Base-by-base conservation (phyloP, 805 yeast genomes). In the Geotrichum ghanense region DNA sequence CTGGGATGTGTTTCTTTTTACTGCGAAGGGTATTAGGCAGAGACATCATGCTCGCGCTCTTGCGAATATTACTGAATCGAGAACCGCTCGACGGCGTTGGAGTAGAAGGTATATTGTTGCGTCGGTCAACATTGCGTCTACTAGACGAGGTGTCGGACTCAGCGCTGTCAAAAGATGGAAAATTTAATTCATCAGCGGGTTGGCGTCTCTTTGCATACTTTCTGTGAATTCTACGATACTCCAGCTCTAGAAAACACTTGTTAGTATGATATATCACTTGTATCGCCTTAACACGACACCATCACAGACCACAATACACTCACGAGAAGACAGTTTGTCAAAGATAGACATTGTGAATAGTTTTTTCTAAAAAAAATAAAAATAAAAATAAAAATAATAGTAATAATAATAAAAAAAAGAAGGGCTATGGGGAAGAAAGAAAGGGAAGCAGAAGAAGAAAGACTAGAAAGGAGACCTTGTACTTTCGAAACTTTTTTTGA, bases 291-390 rank as follows among this genome's bases (percentile, higher is more conserved):
- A n/a, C n/a, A n/a, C n/a, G n/a, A n/a, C n/a, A n/a, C n/a, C n/a
- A n/a, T n/a, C n/a, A n/a, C 14, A 31, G 17, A 31, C 19, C 10
- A 31, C 6, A n/a, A n/a, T 5, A 31, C 4, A 31, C 37, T 31
- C 17, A 31, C 37, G 37, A 31, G 37, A 31, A 9, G 37, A 31
- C 5, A 31, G 12, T 31, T 31, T 31, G 16, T 31, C 37, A 12
- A 31, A 12, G 5, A 31, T 31, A 4, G 37, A 31, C 27, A 52
- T 45, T 4, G 48, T 45, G 10, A 51, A 48, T 42, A 45, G 45
- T 21, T n/a, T n/a, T n/a, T n/a, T n/a, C n/a, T n/a, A n/a, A n/a
- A n/a, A n/a, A n/a, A n/a, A n/a, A n/a, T n/a, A n/a, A n/a, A n/a
- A n/a, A n/a, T n/a, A n/a, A n/a, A n/a, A n/a, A n/a, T n/a, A n/a